Evolutionary conservation across 495 filamentous ascomycete genomes (phyloP).

Genomic region (Podospora tetraspora): DNA sequence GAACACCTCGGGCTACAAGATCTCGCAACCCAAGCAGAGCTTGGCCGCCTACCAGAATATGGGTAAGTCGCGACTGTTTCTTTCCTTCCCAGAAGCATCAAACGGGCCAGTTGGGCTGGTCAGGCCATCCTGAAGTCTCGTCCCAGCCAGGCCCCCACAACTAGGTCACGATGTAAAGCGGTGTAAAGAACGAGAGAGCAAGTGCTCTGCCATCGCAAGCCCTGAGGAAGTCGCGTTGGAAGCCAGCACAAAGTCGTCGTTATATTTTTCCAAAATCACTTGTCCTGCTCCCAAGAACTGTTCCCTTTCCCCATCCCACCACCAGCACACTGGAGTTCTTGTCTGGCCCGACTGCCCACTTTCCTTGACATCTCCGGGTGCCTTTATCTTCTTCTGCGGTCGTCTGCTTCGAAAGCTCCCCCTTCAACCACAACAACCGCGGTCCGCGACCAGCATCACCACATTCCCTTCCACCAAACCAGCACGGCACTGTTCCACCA

Average conservation of each 20-base stretch:
- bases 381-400: not conserved
- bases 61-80: conserved; percentile 54
- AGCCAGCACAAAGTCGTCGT: not conserved
- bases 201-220: not conserved
- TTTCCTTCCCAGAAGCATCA: not conserved
- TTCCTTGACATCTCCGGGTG: not conserved
- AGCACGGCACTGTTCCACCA: not conserved
- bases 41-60: conserved; percentile 86
- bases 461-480: not conserved
- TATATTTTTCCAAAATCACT: not conserved
- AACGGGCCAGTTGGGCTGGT: not conserved
- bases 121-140: not conserved
- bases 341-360: not conserved
- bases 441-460: not conserved
- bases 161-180: not conserved
- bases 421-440: not conserved
- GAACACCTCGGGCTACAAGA: conserved; percentile 90
- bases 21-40: conserved; percentile 92
- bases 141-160: not conserved
- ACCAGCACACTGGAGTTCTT: not conserved
- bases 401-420: not conserved
- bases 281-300: not conserved
- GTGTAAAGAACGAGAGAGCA: conserved; percentile 1
- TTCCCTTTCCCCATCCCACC: not conserved
- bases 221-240: conserved; percentile 5